Conservation (phyloP, 2,329 filamentous ascomycete species). For the Cladosporium sp. region DNA sequence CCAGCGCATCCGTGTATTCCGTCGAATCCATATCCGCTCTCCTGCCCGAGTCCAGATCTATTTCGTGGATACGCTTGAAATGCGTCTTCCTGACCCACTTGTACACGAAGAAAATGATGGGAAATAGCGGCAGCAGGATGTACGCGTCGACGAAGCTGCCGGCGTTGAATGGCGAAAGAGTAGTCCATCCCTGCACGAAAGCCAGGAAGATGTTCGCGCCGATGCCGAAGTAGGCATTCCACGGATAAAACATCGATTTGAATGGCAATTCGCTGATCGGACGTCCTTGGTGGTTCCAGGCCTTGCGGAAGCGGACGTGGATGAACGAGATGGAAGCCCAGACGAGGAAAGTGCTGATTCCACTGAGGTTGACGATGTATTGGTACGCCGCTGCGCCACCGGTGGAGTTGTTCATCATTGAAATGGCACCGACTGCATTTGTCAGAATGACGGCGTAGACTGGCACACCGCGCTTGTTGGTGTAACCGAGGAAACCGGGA, state of each 20-base stretch:
- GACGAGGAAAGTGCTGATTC: conserved; percentile 71
- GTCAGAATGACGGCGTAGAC: conserved; percentile 66
- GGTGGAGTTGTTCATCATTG: conserved; percentile 73
- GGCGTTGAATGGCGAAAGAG: conserved; percentile 54
- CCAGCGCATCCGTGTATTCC: conserved; percentile 8
- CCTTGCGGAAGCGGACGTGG: conserved; percentile 70
- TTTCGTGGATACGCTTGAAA: conserved; percentile 40
- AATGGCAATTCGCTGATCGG: conserved; percentile 52
- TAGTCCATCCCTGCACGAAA: conserved; percentile 57
- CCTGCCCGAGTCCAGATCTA: conserved; percentile 48
- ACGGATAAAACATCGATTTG: conserved; percentile 53
- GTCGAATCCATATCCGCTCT: conserved; percentile 41
- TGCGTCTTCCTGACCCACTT: conserved; percentile 48
- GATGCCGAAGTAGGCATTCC: conserved; percentile 54
- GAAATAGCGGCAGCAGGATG: conserved; percentile 56
- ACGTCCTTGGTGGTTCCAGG: conserved; percentile 63
- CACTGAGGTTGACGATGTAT: conserved; percentile 71
- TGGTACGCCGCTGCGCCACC: conserved; percentile 65
- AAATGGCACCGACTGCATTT: conserved; percentile 69
- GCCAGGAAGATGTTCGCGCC: conserved; percentile 52
- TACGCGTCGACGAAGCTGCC: conserved; percentile 59
- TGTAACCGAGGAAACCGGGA: conserved; percentile 68
- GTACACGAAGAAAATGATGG: conserved; percentile 49
- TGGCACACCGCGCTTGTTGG: conserved; percentile 64
- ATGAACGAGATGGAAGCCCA: conserved; percentile 65